These are phyloP conservation scores for Zasmidium cellare DNA, from an alignment of 2,329 filamentous ascomycete genomes.

Conservation along the genomic window DNA sequence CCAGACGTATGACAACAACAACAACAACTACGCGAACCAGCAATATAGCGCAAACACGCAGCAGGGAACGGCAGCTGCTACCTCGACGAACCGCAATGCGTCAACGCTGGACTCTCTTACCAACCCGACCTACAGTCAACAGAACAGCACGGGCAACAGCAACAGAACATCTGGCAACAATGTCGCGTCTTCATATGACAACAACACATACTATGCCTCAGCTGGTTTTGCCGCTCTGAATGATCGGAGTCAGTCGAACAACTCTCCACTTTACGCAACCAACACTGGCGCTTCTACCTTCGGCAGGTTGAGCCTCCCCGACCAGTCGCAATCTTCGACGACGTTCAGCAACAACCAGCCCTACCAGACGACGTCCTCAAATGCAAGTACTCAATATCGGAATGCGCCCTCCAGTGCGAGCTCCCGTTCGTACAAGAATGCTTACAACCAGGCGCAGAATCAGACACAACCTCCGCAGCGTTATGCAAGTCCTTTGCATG, in stretches of 20 bases:
- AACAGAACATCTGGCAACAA: constrained; percentile 9
- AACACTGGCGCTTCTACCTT: constrained; percentile 22
- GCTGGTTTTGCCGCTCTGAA: constrained; percentile 1
- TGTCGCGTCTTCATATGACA: constrained; percentile 18
- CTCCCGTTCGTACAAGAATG: constrained; percentile 16
- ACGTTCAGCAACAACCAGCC: constrained; percentile 15
- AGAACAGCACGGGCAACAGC: constrained; percentile 14
- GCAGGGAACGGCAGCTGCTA: constrained; percentile 7
- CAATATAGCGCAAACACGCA: constrained; percentile 23
- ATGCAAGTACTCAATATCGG: constrained; percentile 20
- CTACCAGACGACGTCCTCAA: constrained; percentile 13
- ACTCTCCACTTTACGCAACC: constrained; percentile 27
- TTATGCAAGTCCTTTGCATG: constrained; percentile 33
- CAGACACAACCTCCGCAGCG: constrained; percentile 25
- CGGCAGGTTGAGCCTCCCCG: constrained; percentile 24
- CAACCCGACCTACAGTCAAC: constrained; percentile 23
- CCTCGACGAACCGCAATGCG: constrained; percentile 20
- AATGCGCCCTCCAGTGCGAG: constrained; percentile 24
- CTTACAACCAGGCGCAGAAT: constrained; percentile 20
- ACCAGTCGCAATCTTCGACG: constrained; percentile 22
- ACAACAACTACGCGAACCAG: constrained; percentile 18
- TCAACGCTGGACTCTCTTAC: constrained; percentile 27
- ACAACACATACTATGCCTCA: constrained; percentile 17
- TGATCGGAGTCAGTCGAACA: constrained; percentile 24
- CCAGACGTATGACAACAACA: constrained; percentile 15